These are phyloP conservation scores for Symbiodinium pilosum DNA, from an alignment of 73 alveolate species.

Conservation along the genomic window DNA sequence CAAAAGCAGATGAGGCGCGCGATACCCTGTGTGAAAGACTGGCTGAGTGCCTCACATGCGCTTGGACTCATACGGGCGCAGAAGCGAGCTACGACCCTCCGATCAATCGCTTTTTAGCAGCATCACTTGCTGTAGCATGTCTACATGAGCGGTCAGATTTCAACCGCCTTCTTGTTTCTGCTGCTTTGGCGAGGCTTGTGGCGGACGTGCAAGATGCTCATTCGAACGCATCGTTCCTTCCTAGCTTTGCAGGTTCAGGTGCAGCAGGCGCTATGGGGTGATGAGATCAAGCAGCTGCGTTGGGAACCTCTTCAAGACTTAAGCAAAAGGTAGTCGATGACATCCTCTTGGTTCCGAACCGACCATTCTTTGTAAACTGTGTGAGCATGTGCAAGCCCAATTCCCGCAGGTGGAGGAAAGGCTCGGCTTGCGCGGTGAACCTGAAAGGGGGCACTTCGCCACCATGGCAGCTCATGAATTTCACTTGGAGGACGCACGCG, in stretches of 20 bases:
- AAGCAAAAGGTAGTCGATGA: no score
- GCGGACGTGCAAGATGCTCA: neutral
- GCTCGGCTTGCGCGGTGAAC: neutral
- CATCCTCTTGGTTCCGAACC: no score
- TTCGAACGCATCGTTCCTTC: neutral
- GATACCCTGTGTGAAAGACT: neutral
- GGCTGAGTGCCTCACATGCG: neutral
- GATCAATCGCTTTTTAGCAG: neutral
- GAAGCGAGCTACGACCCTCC: neutral
- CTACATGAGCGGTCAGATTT: no score
- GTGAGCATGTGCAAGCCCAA: no score
- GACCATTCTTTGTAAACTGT: no score
- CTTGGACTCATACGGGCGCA: neutral
- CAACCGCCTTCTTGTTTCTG: no score
- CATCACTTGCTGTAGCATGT: no score
- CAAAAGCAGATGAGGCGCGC: neutral
- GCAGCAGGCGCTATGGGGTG: neutral
- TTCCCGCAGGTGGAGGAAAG: neutral
- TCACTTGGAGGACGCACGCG: neutral
- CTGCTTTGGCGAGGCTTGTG: neutral
- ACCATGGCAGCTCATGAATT: slow-evolving; percentile 12
- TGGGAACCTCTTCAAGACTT: no score
- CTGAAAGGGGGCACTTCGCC: neutral
- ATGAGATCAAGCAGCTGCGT: no score
- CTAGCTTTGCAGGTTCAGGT: neutral